Base-by-base conservation (phyloP, 768 basidiomycete species). In the Collybia sordida region DNA sequence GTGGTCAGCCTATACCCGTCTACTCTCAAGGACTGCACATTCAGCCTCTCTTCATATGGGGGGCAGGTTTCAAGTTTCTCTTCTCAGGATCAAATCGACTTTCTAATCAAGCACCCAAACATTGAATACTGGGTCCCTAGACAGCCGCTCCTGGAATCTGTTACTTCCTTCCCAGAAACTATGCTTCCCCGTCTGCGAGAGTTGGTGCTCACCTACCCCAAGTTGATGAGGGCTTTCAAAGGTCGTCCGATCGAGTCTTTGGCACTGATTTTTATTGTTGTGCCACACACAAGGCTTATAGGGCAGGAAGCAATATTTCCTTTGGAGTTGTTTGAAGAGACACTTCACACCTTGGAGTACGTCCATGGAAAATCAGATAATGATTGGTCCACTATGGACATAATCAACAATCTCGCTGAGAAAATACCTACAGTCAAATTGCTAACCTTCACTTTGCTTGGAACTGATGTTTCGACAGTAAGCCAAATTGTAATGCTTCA, bases 91-190 rank as follows among this genome's bases (percentile, higher is more conserved):
- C 44, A 40, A 38, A 31, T 23, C 36, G 43, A 51, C 5, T 51
- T 51, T 17, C 22, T 51, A 5, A 11, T 14, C 8, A 35, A 15
- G 22, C 35, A 51, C 18, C 50, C 50, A 1, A 24, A 45, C 9
- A 39, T 51, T 6, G 24, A 51, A 19, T 51, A 51, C 25, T 51
- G 50, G 50, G 42, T 27, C 36, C 50, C 50, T 22, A 45, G 23
- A 3, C 27, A 35, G 18, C 36, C 28, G 19, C 38, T 45, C 23
- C 28, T 49, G 2, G 12, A 15, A 17, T 39, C 50, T 39, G 19
- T 31, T 19, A 18, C n/a, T 21, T 12, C 6, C 41, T 23, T 39
- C 23, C 42, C 42, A n/a, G 15, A 18, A 14, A 6, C 37, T 14
- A 18, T 34, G 5, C 25, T 45, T 9, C 42, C 50, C 8, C 14